These are phyloP conservation scores for Backusella circina DNA, from an alignment of 192 early-diverging fungal species.

Conservation along the genomic window DNA sequence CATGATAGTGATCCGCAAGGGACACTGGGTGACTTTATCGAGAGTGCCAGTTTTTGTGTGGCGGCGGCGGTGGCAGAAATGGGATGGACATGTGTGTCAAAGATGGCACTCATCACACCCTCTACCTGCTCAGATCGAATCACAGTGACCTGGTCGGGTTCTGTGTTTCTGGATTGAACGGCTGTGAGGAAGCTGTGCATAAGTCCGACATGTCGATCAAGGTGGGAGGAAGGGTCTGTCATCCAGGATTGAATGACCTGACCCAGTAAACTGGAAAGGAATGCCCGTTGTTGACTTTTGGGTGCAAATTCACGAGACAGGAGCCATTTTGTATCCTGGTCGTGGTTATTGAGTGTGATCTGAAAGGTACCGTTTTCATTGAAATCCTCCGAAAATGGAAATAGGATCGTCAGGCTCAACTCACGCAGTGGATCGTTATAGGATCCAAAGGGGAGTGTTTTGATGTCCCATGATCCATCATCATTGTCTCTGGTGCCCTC, in stretches of 20 bases:
- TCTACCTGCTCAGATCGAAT: slow-evolving; percentile 43
- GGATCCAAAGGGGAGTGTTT: slow-evolving; percentile 47
- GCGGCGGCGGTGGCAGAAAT: too few species aligned
- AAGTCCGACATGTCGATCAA: neutral
- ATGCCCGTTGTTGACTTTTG: slow-evolving; percentile 33
- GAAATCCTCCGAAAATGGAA: slow-evolving; percentile 32
- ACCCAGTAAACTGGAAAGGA: slow-evolving; percentile 38
- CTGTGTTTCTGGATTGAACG: neutral
- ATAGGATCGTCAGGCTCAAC: slow-evolving; percentile 38
- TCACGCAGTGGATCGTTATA: slow-evolving; percentile 49
- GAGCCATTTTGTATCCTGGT: slow-evolving; percentile 34
- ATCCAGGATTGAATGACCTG: slow-evolving; percentile 47
- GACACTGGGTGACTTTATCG: slow-evolving; percentile 28
- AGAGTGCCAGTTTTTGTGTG: slow-evolving; percentile 36
- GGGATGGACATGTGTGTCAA: neutral
- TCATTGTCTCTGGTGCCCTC: slow-evolving; percentile 9
- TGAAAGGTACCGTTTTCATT: neutral
- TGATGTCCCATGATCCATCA: slow-evolving; percentile 11
- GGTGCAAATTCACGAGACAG: slow-evolving; percentile 39
- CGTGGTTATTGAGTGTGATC: neutral
- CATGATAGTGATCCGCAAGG: slow-evolving; percentile 52
- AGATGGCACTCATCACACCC: slow-evolving; percentile 37
- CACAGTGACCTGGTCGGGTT: neutral
- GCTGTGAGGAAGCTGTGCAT: neutral
- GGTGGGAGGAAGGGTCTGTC: slow-evolving; percentile 28